These are phyloP conservation scores for Podaxis mareebaensis DNA, from an alignment of 768 basidiomycete genomes.

Conservation along the genomic window DNA sequence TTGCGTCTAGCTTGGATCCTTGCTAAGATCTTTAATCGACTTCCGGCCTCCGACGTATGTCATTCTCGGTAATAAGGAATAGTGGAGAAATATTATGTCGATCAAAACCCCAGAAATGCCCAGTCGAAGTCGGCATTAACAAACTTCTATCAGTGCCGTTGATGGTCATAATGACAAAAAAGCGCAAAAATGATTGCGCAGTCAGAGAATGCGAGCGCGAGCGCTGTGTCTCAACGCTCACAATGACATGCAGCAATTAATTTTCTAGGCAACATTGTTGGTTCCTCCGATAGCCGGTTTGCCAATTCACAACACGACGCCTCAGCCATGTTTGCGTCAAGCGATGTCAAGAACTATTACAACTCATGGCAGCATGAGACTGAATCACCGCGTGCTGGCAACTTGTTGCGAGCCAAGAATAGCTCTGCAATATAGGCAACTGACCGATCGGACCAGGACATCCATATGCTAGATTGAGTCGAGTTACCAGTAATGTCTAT, in stretches of 20 bases:
- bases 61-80: neutral
- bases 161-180: slow-evolving; percentile 2
- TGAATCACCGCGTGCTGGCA: neutral
- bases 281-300: neutral
- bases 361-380: neutral
- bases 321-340: neutral
- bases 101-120: slow-evolving; percentile 2
- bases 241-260: neutral
- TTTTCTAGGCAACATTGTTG: neutral
- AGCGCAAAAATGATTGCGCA: neutral
- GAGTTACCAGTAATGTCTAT: neutral
- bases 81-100: slow-evolving; percentile 14
- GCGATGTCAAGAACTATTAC: neutral
- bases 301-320: neutral
- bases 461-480: no score
- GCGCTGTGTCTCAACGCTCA: neutral
- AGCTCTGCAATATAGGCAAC: neutral
- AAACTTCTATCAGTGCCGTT: neutral
- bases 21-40: neutral
- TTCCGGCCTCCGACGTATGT: neutral
- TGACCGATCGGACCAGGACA: neutral
- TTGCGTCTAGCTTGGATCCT: neutral
- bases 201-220: neutral
- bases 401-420: neutral
- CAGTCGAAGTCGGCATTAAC: neutral